phyloP scores from a whole-genome alignment of 2,329 filamentous ascomycete species.

The Diplodia scrobiculata region DNA sequence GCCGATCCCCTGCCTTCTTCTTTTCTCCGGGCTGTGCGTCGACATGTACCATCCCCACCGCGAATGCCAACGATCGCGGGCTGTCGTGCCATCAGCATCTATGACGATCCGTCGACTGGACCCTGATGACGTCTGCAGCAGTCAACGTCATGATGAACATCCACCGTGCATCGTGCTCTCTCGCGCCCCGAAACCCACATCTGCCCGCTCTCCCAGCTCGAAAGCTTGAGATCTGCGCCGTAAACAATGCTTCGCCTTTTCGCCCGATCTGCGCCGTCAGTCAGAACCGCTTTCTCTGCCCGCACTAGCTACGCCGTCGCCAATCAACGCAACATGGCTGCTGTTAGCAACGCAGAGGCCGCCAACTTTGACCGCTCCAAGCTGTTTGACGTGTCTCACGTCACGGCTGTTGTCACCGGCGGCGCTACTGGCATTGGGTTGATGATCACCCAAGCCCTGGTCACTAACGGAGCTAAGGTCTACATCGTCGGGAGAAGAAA shows the following conservation, averaged over 20 bases:
- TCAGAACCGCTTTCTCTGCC: slow-evolving; percentile 28
- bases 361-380: slow-evolving; percentile 47
- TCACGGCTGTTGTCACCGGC: slow-evolving; percentile 52
- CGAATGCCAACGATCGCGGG: background rate
- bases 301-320: slow-evolving; percentile 27
- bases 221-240: background rate
- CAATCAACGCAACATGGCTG: slow-evolving; percentile 37
- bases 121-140: slow-evolving; percentile 23
- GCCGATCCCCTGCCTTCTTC: background rate
- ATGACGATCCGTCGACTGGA: slow-evolving; percentile 21
- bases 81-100: background rate
- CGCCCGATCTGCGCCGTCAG: slow-evolving; percentile 31
- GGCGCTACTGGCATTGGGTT: slow-evolving; percentile 50
- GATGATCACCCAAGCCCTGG: slow-evolving; percentile 45
- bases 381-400: slow-evolving; percentile 52
- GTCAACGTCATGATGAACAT: slow-evolving; percentile 12
- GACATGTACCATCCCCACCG: background rate
- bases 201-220: background rate
- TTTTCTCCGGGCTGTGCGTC: background rate
- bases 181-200: background rate
- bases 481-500: slow-evolving; percentile 43
- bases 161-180: background rate
- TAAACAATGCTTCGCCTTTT: slow-evolving; percentile 41
- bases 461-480: slow-evolving; percentile 42
- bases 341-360: slow-evolving; percentile 42